Evolutionary conservation across 805 yeast species (phyloP), one percentile per base, ranked within the genome.

Genomic region (Ogataea paradorogensis): DNA sequence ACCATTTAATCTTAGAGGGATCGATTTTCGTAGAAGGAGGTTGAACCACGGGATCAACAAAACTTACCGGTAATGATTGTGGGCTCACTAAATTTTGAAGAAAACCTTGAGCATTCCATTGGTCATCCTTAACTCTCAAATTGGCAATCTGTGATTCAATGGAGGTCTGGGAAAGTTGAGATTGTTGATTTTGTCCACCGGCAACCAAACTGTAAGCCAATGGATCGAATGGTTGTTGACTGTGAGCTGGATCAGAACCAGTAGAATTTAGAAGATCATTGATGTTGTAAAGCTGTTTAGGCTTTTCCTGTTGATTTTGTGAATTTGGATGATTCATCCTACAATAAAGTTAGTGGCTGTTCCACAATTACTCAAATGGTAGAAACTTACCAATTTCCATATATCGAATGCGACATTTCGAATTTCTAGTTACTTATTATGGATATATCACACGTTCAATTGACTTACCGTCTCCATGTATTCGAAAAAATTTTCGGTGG

Each of bases 1-100:
- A 64, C 96, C 96, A 87, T 34, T 70, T 64, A 49, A 80, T 69
- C 36, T 67, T 59, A 7, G 53, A 39, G 0, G 63, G 60, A 14
- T 50, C 52, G 35, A 48, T 27, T 23, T 38, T 39, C 13, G 36
- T 24, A 11, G 25, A 41, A 25, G 38, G 45, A 21, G 35, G 38
- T 18, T 42, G 42, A 3, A 26, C 38, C 24, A 42, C 24, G 3
- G 39, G 21, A 16, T 35, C 32, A 14, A 38, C n/a, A 9, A 40
- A 23, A 3, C 38, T 33, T n/a, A 27, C 34, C 9, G 46, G 37
- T n/a, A 43, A 22, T 9, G 37, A 34, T 10, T 39, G 40, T 13
- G 42, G 46, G 32, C 10, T 13, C 10, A 21, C 28, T 6, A 31
- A 27, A 7, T 21, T 33, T 24, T 34, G 30, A 18, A 30, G 11